These are phyloP conservation scores for Sporothrix protearum DNA, from an alignment of 2,329 filamentous ascomycete species.

Conservation along the genomic window DNA sequence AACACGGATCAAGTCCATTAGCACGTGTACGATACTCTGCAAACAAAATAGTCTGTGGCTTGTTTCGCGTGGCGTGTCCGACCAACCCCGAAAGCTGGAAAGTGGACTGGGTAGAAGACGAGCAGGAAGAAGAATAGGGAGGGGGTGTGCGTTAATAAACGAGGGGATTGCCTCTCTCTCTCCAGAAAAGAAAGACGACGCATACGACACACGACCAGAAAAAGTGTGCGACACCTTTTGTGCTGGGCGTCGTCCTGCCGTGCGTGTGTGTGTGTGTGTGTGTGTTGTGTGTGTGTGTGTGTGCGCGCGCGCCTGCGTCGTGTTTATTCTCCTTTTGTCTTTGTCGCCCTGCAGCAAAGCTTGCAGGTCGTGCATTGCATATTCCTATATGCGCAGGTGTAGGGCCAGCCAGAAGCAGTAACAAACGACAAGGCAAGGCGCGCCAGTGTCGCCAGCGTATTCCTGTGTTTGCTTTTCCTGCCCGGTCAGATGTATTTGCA, in stretches of 20 bases:
- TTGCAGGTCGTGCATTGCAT: conserved; percentile 3
- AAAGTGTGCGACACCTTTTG: background rate
- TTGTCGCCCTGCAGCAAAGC: conserved; percentile 7
- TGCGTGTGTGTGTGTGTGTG: background rate
- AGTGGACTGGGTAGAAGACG: background rate
- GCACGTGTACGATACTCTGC: background rate
- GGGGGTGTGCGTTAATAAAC: background rate
- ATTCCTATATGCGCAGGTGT: background rate
- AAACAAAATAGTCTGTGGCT: background rate
- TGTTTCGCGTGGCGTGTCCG: conserved; percentile 17
- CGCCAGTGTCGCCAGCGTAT: too few relatives aligned
- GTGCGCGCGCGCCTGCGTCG: background rate
- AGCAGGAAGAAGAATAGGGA: background rate
- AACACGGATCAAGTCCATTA: background rate
- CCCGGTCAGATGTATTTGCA: background rate
- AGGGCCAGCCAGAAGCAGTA: background rate
- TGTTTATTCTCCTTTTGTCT: background rate
- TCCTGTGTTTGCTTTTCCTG: too few relatives aligned
- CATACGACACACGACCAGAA: background rate
- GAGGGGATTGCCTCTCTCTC: background rate
- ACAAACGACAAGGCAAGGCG: too few relatives aligned
- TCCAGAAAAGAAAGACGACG: background rate
- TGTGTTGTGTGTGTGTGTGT: background rate
- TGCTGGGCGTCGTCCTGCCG: too few relatives aligned
- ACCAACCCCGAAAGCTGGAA: background rate